A percentile compares a stretch with the other conserved stretches of the same genome.
Evolutionary conservation across 805 yeast genomes (phyloP).

Genomic region (Candida silvicultrix): DNA sequence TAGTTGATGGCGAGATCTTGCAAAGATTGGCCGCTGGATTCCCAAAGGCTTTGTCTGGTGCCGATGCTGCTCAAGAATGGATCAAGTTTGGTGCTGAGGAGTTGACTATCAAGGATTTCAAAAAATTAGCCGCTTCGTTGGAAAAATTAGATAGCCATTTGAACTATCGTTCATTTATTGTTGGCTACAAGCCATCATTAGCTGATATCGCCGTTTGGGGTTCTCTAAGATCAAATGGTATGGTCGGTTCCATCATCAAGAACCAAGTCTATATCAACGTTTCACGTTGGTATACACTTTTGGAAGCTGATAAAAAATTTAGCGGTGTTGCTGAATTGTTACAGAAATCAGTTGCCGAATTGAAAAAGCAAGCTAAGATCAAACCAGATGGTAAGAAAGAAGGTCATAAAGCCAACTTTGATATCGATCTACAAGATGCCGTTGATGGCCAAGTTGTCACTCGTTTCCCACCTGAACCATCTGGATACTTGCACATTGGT

Average conservation of each 20-base stretch:
- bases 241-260: constrained; percentile 86
- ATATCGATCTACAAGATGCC: constrained; percentile 89
- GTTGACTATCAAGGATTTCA: constrained; percentile 79
- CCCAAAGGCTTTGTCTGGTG: constrained; percentile 35
- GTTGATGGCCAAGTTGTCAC: constrained; percentile 93
- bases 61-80: constrained; percentile 52
- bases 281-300: constrained; percentile 86
- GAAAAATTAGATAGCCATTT: constrained; percentile 78
- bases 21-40: constrained; percentile 42
- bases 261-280: constrained; percentile 78
- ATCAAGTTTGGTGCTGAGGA: constrained; percentile 58
- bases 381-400: constrained; percentile 59
- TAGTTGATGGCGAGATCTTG: constrained; percentile 39
- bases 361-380: constrained; percentile 61
- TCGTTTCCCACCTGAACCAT: constrained; percentile 99
- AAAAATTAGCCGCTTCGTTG: constrained; percentile 69
- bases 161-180: constrained; percentile 75
- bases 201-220: constrained; percentile 95
- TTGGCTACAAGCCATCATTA: constrained; percentile 58
- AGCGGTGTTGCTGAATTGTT: constrained; percentile 64
- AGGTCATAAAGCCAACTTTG: constrained; percentile 89
- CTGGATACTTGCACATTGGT: constrained; percentile 98
- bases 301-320: constrained; percentile 62
- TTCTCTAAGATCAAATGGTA: constrained; percentile 84
- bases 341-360: constrained; percentile 63